Conservation (phyloP, 805 yeast species). For the Cyberlindnera samutprakarnensis region DNA sequence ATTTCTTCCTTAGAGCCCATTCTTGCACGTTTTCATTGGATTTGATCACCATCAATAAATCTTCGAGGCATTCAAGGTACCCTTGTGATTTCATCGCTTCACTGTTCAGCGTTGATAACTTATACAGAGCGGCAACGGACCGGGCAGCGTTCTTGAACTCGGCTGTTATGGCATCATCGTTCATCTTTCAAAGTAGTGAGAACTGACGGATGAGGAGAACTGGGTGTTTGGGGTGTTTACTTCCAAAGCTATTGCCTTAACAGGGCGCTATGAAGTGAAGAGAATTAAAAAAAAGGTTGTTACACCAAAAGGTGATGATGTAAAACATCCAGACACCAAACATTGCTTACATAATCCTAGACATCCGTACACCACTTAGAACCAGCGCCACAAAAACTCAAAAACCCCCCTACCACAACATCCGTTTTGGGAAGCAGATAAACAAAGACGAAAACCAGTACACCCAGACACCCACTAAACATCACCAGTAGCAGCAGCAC, state of each 20-base stretch:
- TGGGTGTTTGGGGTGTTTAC: not conserved
- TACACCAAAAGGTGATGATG: too few species aligned
- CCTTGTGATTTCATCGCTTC: slow-evolving; percentile 39
- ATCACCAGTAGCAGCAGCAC: too few species aligned
- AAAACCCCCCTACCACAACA: too few species aligned
- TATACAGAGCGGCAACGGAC: slow-evolving; percentile 39
- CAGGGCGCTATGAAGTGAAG: too few species aligned
- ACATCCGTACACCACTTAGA: not conserved
- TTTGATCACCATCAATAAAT: slow-evolving; percentile 36
- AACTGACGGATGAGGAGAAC: too few species aligned
- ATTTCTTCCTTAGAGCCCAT: slow-evolving; percentile 42
- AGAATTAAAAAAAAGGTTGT: too few species aligned
- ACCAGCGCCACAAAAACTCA: too few species aligned
- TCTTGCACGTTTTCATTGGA: slow-evolving; percentile 37
- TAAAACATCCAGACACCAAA: slow-evolving; percentile 1
- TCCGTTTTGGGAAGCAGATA: slow-evolving; percentile 1
- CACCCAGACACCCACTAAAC: too few species aligned
- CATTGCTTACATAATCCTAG: too few species aligned
- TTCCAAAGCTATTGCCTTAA: not conserved
- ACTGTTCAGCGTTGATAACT: not conserved
- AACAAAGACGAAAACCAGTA: not conserved
- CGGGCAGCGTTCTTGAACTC: slow-evolving; percentile 69
- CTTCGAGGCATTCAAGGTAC: slow-evolving; percentile 54
- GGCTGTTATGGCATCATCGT: slow-evolving; percentile 19
- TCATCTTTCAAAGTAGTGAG: too few species aligned